Base-by-base conservation (phyloP, 768 basidiomycete species). In the Mycena polygramma region DNA sequence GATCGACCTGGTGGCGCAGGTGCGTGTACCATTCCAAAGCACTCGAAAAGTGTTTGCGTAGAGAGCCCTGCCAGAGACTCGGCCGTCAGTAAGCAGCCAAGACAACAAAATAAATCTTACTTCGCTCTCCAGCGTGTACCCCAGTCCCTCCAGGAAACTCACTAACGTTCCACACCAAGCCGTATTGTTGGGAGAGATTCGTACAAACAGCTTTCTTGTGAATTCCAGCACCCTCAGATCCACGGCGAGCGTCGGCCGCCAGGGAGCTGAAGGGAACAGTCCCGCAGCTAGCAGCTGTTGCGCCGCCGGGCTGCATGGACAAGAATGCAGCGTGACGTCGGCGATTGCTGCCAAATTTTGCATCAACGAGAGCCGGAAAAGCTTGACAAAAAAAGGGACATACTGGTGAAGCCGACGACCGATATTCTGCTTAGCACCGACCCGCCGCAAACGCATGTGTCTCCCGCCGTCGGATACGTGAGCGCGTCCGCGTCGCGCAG, bases 251-350 rank as follows among this genome's bases (percentile, higher is more conserved):
- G 72, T 57, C 19, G 79, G 79, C 7, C 39, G 39, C 39, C 39
- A 15, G 0, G 79, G 79, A 5, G 77, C 70, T 55, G 74, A 80
- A 24, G 79, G 76, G 63, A 81, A 79, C 9, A 77, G 57, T 5
- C 76, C 78, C 0, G 35, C 30, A 6, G n/a, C 19, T 14, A 80
- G 66, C 19, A 80, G 71, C 55, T 77, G 75, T 9, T 66, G 36
- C 3, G 75, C 62, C 2, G 75, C 58, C 14, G 58, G 57, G 0
- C 39, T 11, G 51, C 62, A 63, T 13, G 15, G 26, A 19, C 62
- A 63, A 9, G 35, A 7, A 5, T 41, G 4, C 8, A 53, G 35
- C 11, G 7, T 19, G 1, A 63, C 17, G n/a, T 63, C 61, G 9
- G 13, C 7, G 26, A 57, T 39, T 3, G 15, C 37, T 39, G 55